Percentiles rank a stretch among this genome's conserved stretches.
phyloP scores from a whole-genome alignment of 2,329 filamentous ascomycete species.

The Aspergillus sp. region DNA sequence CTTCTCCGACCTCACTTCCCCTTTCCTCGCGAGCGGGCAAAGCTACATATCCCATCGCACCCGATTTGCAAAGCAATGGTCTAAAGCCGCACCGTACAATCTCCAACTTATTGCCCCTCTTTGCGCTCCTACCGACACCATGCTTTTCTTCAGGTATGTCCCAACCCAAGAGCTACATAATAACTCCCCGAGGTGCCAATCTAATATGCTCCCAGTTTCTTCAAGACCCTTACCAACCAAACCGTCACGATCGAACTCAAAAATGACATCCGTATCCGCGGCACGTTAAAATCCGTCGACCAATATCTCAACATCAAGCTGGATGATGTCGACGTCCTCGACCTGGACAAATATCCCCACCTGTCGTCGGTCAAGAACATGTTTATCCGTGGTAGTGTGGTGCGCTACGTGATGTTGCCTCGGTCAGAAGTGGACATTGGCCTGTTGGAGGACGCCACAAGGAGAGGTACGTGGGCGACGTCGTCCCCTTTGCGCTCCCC shows the following conservation, averaged over 20 bases:
- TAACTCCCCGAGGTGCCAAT: too few relatives aligned
- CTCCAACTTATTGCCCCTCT: slow-evolving; percentile 3
- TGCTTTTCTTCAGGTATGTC: slow-evolving; percentile 55
- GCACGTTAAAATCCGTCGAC: slow-evolving; percentile 93
- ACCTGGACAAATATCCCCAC: slow-evolving; percentile 93
- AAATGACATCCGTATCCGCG: slow-evolving; percentile 96
- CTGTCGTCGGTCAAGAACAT: slow-evolving; percentile 89
- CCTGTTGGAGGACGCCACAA: slow-evolving; percentile 84
- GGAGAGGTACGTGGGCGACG: slow-evolving; percentile 61
- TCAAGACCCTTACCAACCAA: slow-evolving; percentile 97
- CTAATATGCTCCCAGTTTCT: slow-evolving; percentile 64
- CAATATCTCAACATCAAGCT: slow-evolving; percentile 99
- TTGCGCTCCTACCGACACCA: slow-evolving; percentile 27
- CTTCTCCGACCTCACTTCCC: too few relatives aligned
- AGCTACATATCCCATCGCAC: not conserved
- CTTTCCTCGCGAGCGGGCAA: not conserved
- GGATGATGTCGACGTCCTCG: slow-evolving; percentile 88
- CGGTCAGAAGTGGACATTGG: slow-evolving; percentile 79
- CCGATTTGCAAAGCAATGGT: slow-evolving; percentile 10
- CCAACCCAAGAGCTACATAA: not conserved
- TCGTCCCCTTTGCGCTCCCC: not conserved
- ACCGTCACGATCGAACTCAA: slow-evolving; percentile 98
- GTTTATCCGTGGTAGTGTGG: slow-evolving; percentile 90
- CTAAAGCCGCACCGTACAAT: slow-evolving; percentile 4
- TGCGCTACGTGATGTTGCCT: slow-evolving; percentile 87